Evolutionary conservation across 169 alveolate species (phyloP), one percentile per base, ranked within the genome.

Genomic region (Fabrea salina): DNA sequence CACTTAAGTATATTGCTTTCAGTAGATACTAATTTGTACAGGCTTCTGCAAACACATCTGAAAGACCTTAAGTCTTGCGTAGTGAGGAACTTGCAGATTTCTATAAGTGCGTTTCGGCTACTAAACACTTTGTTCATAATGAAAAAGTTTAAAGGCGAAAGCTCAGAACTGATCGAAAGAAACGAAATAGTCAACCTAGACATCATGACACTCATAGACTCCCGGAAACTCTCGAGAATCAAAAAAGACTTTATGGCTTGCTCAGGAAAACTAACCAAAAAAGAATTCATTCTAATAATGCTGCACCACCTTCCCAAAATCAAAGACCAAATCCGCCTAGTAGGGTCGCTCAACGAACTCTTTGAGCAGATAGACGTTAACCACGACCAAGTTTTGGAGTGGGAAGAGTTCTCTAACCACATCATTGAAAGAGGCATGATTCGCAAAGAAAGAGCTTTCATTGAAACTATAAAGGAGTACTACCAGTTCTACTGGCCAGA

Each of bases 341-440:
- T 82, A 4, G 84, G 82, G 44, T 79, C 79, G 32, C 78, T 91
- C 40, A 72, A 67, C 5, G 93, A 87, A 57, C 66, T 89, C 13
- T 91, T 91, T 71, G 85, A 87, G n/a, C 86, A 91, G 43, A 87
- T 91, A 25, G 95, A 91, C 76, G 88, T 91, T 16, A 91, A 91
- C 79, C 85, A 80, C 22, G 93, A 91, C 54, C 84, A 87, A 51
- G 57, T 80, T 30, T 64, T 91, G 11, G 95, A 87, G 68, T 91
- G 95, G 92, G 91, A 87, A 30, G 95, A 91, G 79, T 88, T 91
- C 66, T 72, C 93, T 33, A 91, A 91, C 64, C 87, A 85, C 79
- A 89, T 91, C 1, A 83, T 88, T 59, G 95, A 87, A 57, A 80
- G 81, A 30, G 91, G 91, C 3, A 68, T 68, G 57, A 43, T 68